phyloP scores from a whole-genome alignment of 176 grass and related monocot genomes.

The Ensete glaucum region DNA sequence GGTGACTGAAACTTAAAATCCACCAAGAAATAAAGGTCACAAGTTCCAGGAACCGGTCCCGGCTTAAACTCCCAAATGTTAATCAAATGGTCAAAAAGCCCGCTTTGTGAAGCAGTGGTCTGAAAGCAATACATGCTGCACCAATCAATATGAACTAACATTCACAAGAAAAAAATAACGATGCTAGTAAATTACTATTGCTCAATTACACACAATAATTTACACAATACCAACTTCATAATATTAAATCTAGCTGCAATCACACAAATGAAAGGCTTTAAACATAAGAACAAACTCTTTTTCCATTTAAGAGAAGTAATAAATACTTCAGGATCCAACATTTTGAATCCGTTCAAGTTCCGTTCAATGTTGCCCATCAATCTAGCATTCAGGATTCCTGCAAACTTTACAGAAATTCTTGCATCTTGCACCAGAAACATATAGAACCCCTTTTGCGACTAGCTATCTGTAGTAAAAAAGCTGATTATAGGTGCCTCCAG shows the following conservation, averaged over 20 bases:
- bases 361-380: too few relatives aligned
- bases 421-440: too few relatives aligned
- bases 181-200: too few relatives aligned
- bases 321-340: too few relatives aligned
- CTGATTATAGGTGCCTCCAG: neutral
- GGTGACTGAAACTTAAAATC: conserved; percentile 94
- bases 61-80: conserved; percentile 94
- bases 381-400: too few relatives aligned
- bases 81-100: conserved; percentile 85
- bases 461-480: neutral
- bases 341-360: too few relatives aligned
- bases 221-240: too few relatives aligned
- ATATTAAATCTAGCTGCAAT: neutral
- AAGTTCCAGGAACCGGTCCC: conserved; percentile 69
- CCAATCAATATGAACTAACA: conserved; percentile 8
- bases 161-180: neutral
- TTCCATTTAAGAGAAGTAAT: too few relatives aligned
- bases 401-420: too few relatives aligned
- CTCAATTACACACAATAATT: too few relatives aligned
- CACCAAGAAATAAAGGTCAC: conserved; percentile 86
- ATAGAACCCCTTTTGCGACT: neutral
- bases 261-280: neutral
- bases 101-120: conserved; percentile 78
- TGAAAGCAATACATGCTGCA: conserved; percentile 24
- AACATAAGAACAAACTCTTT: too few relatives aligned